Evolutionary conservation across 2,329 filamentous ascomycete genomes (phyloP), one percentile per base, ranked within the genome.

Genomic region (Knufia fluminis): DNA sequence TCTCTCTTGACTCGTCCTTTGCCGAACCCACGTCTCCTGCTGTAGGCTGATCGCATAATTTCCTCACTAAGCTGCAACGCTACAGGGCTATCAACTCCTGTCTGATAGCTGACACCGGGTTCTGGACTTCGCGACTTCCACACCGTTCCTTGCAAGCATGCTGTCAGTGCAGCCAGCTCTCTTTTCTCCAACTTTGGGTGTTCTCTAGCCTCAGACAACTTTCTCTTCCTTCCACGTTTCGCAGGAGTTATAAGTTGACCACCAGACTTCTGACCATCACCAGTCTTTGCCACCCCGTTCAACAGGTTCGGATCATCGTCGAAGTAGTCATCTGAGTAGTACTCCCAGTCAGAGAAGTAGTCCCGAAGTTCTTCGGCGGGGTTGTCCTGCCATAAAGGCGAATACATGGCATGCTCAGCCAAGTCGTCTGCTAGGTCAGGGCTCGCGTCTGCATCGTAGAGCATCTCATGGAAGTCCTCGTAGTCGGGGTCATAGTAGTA

Each of bases 41-140:
- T 52, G 2, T 51, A 51, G 33, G 38, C 46, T 17, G 46, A 42
- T 17, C 24, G 53, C 2, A 70, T 56, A 49, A 72, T 67, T 17
- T 68, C 63, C 69, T 71, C 73, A 55, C 73, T 68, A 53, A 68
- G 66, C 42, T 73, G 59, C 16, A 74, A 52, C 1, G 71, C 63
- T 0, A 74, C 68, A 46, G 66, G 66, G 19, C 69, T 65, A 3
- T 66, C 66, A 2, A 65, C 58, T 3, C 68, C 69, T 0, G 66
- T 66, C 23, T 67, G 60, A 46, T 70, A 67, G 9, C 65, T 50
- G 17, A 63, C 55, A 2, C 63, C 49, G 14, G 50, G 54, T 4
- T 56, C 55, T 3, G 62, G 59, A 46, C 62, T 52, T 3, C 54
- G 53, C 2, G 62, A 56, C 2, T 62, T 66, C 68, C 69, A 72